Percentiles rank a stretch among this genome's conserved stretches.
Conservation (phyloP, 2,329 filamentous ascomycete species). For the Mycogone perniciosa region DNA sequence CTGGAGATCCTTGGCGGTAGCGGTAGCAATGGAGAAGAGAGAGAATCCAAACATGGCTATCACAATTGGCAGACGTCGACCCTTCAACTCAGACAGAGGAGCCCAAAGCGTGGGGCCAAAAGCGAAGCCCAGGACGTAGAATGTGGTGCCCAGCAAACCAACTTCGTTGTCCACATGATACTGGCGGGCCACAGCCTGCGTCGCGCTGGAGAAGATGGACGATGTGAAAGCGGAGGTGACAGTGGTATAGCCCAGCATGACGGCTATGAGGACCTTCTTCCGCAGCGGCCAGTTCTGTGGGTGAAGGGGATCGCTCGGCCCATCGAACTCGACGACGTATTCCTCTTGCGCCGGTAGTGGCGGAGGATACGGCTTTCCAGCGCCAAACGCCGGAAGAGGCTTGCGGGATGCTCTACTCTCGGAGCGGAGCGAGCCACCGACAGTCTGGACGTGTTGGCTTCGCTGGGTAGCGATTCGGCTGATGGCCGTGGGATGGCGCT, state of each 20-base stretch:
- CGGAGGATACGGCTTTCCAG: conserved; percentile 69
- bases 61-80: conserved; percentile 57
- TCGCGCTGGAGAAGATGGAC: conserved; percentile 69
- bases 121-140: conserved; percentile 67
- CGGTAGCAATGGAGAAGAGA: conserved; percentile 59
- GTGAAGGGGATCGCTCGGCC: conserved; percentile 74
- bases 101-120: conserved; percentile 67
- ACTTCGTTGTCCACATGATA: conserved; percentile 59
- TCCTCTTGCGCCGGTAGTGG: conserved; percentile 63
- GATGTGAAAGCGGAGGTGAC: conserved; percentile 65
- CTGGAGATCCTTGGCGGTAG: conserved; percentile 60
- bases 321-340: conserved; percentile 81
- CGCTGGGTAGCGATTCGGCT: conserved; percentile 64
- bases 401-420: conserved; percentile 43
- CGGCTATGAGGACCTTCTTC: conserved; percentile 67
- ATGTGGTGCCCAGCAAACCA: conserved; percentile 57
- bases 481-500: conserved; percentile 62
- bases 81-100: conserved; percentile 65
- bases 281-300: conserved; percentile 78
- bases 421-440: conserved; percentile 45
- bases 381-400: conserved; percentile 63
- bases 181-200: conserved; percentile 45
- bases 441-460: conserved; percentile 65
- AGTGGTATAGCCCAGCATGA: conserved; percentile 67
- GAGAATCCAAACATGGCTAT: conserved; percentile 63